Conservation (phyloP, 2,329 filamentous ascomycete species). For the Ambrosiella xylebori region DNA sequence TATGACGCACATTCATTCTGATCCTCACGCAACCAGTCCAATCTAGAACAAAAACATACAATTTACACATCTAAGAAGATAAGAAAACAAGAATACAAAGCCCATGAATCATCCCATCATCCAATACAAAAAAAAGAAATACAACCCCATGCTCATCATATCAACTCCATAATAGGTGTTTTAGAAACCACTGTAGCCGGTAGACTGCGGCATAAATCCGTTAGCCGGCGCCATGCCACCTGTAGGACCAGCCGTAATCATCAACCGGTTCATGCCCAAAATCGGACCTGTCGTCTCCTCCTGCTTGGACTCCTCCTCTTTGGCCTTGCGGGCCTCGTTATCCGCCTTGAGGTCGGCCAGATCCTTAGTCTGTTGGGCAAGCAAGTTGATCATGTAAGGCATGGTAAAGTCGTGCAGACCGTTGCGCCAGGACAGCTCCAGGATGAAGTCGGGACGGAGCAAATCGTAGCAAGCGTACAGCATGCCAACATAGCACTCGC, state of each 20-base stretch:
- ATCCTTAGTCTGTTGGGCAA: slow-evolving; percentile 76
- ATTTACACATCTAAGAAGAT: too few relatives aligned
- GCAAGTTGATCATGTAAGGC: slow-evolving; percentile 99
- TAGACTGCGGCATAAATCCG: slow-evolving; percentile 76
- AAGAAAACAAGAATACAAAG: too few relatives aligned
- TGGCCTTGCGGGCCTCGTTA: slow-evolving; percentile 81
- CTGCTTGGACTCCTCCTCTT: slow-evolving; percentile 56
- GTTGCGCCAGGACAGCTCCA: slow-evolving; percentile 94
- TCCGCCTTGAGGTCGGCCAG: slow-evolving; percentile 78
- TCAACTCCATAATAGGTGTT: background rate
- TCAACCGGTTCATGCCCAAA: slow-evolving; percentile 69
- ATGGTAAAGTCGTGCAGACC: slow-evolving; percentile 93
- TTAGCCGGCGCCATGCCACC: slow-evolving; percentile 49
- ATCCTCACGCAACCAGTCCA: too few relatives aligned
- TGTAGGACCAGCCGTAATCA: slow-evolving; percentile 83
- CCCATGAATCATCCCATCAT: background rate
- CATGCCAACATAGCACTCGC: slow-evolving; percentile 99
- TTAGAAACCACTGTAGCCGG: slow-evolving; percentile 49
- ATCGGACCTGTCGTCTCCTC: slow-evolving; percentile 90
- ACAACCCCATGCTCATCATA: background rate
- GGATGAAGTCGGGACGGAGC: slow-evolving; percentile 76
- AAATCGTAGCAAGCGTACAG: slow-evolving; percentile 97
- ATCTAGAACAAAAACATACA: too few relatives aligned
- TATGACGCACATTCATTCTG: too few relatives aligned
- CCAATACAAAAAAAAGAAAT: slow-evolving; percentile 3